Base-by-base conservation (phyloP, 257 asterid species). In the Solanum virginianum region DNA sequence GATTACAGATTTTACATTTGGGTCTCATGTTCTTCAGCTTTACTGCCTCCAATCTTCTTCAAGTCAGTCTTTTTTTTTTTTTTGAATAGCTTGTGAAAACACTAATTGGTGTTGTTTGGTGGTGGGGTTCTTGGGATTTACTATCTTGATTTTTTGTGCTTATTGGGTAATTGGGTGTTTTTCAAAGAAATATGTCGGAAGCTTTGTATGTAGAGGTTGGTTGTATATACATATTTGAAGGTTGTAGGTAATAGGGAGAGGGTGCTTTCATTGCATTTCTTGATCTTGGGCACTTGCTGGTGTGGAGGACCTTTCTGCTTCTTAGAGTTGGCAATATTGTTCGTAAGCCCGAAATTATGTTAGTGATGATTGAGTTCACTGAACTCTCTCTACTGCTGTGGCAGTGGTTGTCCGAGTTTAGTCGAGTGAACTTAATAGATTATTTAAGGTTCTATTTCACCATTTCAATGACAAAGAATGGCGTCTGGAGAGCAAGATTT, bases 1-100 rank as follows among this genome's bases (percentile, higher is more conserved):
- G 88, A 92, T 95, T 57, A 91, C 97, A 41, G 91, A 83, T 49
- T 95, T 95, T 87, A 85, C 94, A 24, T 95, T 94, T 88, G 98
- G 97, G 75, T 88, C 95, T 57, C 93, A 94, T 63, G 91, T 91
- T 89, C 92, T 95, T 66, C 90, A 94, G 80, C 97, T 95, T 57
- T 92, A 93, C 63, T 92, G 97, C 88, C 98, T 95, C 83, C 95
- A 95, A 45, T 91, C 98, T 47, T 96, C 99, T 84, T 92, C 98
- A 45, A 95, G 98, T 95, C 80, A 88, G 95, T 89, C 79, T 53
- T 45, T 62, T 36, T 0, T 0, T 32, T 63, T 51, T 13, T 22
- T 12, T n/a, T 77, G 45, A 51, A 18, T 51, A 53, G 49, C 16
- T 49, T 79, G 49, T 53, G 47, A 53, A 29, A 26, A 53, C 24